Evolutionary conservation across 257 asterid genomes (phyloP), one percentile per base, ranked within the genome.

Genomic region (Fraxinus anomala): DNA sequence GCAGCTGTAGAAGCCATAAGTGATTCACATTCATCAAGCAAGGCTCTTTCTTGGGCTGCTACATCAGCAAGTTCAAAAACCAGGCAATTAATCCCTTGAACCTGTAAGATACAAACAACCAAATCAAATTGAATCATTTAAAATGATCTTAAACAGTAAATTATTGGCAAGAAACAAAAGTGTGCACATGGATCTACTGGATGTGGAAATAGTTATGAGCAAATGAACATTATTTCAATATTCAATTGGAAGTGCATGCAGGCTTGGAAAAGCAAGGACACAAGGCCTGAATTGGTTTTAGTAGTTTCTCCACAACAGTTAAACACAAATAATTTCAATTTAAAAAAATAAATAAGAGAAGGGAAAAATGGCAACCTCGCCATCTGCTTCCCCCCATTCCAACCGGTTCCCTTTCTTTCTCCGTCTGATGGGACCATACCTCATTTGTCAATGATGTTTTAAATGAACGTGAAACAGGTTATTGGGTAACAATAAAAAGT

Each of bases 11-110:
- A 82, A 76, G 85, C 83, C 80, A 90, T 59, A 68, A 82, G 72
- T 14, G 87, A 84, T 74, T 87, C 88, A 68, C 84, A 90, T 82
- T 88, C 91, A 77, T 85, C 84, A 61, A 90, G 84, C 89, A 85
- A 30, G 73, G 89, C 91, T 76, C 89, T 84, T 67, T 82, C 89
- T 28, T 83, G 83, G 28, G 89, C 84, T 77, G 89, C 86, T 80
- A 87, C 31, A 73, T 77, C 72, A 74, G 92, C 90, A 75, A 90
- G 91, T 73, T 85, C 86, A 13, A 88, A 82, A 70, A 88, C 86
- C 85, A 82, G 77, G 68, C 73, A 47, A 76, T 84, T 84, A 84
- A 83, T 84, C 72, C 83, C 83, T 68, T 88, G 89, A 81, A 85
- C 90, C 91, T 90, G 81, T 40, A 85, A 65, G 77, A 77, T 61